Base-by-base conservation (phyloP, 345 rosid genomes). In the Lepidium sativum region DNA sequence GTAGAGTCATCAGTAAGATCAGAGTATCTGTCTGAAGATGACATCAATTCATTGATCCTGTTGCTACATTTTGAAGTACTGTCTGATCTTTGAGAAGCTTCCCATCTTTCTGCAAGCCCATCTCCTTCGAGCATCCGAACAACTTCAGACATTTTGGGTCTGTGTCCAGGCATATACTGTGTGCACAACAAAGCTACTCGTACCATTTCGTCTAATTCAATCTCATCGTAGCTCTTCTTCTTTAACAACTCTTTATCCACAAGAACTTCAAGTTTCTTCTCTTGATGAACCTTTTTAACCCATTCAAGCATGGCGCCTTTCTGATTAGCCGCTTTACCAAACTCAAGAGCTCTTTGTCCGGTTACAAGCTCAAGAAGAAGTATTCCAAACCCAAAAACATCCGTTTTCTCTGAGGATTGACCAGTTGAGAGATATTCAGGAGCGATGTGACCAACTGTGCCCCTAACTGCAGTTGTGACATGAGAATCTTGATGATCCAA, bases 101-200 rank as follows among this genome's bases (percentile, higher is more conserved):
- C 99, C 99, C 99, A 92, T 80, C 81, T 88, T 67, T 92, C 99
- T 6, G 92, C 99, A 1, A 92, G 84, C 0, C 99, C 99, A 50
- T 92, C 99, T 13, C 99, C 99, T 83, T 92, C 99, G 0, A 92
- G 96, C 99, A 92, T 92, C 61, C 97, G 77, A 34, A 92, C 96
- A 47, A 89, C 99, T 77, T 92, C 99, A 0, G 95, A 92, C 97
- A 89, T 92, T 69, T 86, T 89, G 0, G 99, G 99, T 66, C 99
- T 84, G 13, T 87, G 85, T 48, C 81, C 87, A 11, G 99, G 99
- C 63, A 89, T 79, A 76, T 84, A 82, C 64, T 92, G 99, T 16
- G 99, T 92, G 80, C 96, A 82, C 41, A 92, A 69, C 33, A 92
- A 80, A 38, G 97, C 97, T 9, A 92, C 99, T 76, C 86, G 86